Base-by-base conservation (phyloP, 2,329 filamentous ascomycete species). In the Tolypocladium sp. region DNA sequence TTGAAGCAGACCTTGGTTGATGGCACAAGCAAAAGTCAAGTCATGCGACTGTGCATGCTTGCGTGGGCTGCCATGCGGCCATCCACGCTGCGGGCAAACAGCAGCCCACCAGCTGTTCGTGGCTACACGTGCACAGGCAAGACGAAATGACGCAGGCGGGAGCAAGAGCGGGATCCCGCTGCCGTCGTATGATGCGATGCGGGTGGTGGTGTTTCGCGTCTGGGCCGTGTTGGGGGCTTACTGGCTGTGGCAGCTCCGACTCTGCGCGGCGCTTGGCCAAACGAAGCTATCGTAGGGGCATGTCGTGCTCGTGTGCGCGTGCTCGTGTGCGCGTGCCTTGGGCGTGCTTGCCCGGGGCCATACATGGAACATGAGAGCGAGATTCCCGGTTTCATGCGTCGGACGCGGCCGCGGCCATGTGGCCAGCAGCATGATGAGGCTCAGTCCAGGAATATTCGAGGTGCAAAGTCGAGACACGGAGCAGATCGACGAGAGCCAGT, bases 401-500 rank as follows among this genome's bases (percentile, higher is more conserved):
- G 13, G 30, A 15, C 5, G 17, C 15, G 17, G 38, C 38, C 20
- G 38, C 38, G 38, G 6, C 12, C 12, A 17, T 8, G 2, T 25
- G 42, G 42, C 22, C 42, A 25, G 25, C 22, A 30, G 25, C 15
- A 9, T 3, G 44, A 49, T 30, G 44, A 30, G 25, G 46, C 46
- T 33, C 46, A 30, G 12, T 9, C 35, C 30, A 9, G 2, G 7
- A 33, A 33, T 2, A 33, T 33, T 6, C 30, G 30, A 49, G 13
- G 7, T n/a, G 8, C 42, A 27, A 7, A 37, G 12, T 15, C 25
- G 25, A 49, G 25, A 49, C 25, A 20, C 25, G 46, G 12, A 20
- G 46, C 27, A 9, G 27, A 7, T 15, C 57, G 44, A 40, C 37
- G 22, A 33, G 38, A 40, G 59, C 59, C 59, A 60, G 54, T 58